phyloP scores from a whole-genome alignment of 2,329 filamentous ascomycete species.

The Capronia americana region DNA sequence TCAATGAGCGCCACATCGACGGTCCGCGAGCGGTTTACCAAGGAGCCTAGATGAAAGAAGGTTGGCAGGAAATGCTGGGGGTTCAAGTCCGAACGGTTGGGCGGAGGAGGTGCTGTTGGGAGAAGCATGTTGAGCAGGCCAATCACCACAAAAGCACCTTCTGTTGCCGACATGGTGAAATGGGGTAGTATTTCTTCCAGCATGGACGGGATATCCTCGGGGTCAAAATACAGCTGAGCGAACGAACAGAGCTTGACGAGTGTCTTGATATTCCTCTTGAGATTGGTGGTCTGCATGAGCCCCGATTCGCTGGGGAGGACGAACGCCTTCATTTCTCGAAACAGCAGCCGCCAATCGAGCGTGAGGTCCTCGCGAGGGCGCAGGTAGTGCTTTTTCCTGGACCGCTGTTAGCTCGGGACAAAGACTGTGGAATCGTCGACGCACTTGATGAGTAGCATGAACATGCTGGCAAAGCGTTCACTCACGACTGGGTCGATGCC shows the following conservation, averaged over 20 bases:
- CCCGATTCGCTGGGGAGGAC: slow-evolving; percentile 83
- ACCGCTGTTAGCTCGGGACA: slow-evolving; percentile 41
- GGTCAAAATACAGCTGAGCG: slow-evolving; percentile 90
- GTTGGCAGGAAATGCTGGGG: slow-evolving; percentile 90
- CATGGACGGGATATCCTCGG: slow-evolving; percentile 80
- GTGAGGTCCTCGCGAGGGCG: slow-evolving; percentile 87
- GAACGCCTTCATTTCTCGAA: slow-evolving; percentile 88
- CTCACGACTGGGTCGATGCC: slow-evolving; percentile 81
- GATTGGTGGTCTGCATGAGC: slow-evolving; percentile 65
- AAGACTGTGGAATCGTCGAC: slow-evolving; percentile 41
- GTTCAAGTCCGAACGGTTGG: slow-evolving; percentile 74
- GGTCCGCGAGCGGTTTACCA: slow-evolving; percentile 85
- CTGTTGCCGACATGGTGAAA: slow-evolving; percentile 91
- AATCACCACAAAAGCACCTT: slow-evolving; percentile 91
- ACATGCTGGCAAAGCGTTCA: slow-evolving; percentile 96
- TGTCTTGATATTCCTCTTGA: slow-evolving; percentile 72
- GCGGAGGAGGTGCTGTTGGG: slow-evolving; percentile 79
- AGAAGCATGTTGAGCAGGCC: slow-evolving; percentile 85
- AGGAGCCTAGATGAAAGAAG: slow-evolving; percentile 94
- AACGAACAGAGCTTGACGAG: slow-evolving; percentile 90
- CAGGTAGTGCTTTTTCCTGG: slow-evolving; percentile 91
- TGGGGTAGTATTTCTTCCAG: slow-evolving; percentile 80
- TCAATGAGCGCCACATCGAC: slow-evolving; percentile 90
- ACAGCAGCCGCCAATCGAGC: slow-evolving; percentile 91
- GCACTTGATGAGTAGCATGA: slow-evolving; percentile 92